phyloP scores from a whole-genome alignment of 768 basidiomycete genomes.

The Stropharia rugosoannulata region DNA sequence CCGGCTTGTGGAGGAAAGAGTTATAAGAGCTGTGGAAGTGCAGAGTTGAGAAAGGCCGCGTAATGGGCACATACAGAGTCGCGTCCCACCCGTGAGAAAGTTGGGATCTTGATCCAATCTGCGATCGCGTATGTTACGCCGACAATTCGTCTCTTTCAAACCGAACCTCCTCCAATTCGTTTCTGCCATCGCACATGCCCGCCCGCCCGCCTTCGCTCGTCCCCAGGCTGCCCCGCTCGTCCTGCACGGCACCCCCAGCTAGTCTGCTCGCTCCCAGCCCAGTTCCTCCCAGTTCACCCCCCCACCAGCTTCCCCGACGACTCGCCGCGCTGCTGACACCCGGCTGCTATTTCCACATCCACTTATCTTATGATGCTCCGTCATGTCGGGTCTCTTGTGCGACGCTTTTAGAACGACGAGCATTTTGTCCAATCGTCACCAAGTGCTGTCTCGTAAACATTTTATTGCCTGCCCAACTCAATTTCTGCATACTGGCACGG shows the following conservation, averaged over 20 bases:
- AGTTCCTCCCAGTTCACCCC: neutral
- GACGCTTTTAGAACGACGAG: conserved; percentile 7
- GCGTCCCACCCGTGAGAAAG: conserved; percentile 40
- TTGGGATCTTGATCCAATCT: conserved; percentile 17
- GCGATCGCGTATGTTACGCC: conserved; percentile 27
- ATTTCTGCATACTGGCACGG: neutral
- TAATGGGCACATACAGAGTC: conserved; percentile 36
- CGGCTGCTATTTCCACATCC: conserved; percentile 15
- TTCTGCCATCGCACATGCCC: conserved; percentile 22
- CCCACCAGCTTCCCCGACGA: conserved; percentile 34
- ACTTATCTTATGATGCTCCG: conserved; percentile 8
- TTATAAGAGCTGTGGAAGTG: conserved; percentile 20
- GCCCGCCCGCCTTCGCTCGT: neutral
- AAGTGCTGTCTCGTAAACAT: neutral
- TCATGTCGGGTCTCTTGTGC: conserved; percentile 1
- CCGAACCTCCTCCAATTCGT: conserved; percentile 32
- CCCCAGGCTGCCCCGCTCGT: neutral
- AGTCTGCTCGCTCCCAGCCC: neutral
- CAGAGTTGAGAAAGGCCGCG: conserved; percentile 39
- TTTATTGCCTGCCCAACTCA: neutral
- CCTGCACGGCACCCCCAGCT: neutral
- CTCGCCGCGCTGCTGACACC: conserved; percentile 24
- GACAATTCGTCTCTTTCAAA: conserved; percentile 33
- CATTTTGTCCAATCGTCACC: neutral
- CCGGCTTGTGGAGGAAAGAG: conserved; percentile 17